Evolutionary conservation across 2,329 filamentous ascomycete species (phyloP).

Genomic region (Cladophialophora carrionii): DNA sequence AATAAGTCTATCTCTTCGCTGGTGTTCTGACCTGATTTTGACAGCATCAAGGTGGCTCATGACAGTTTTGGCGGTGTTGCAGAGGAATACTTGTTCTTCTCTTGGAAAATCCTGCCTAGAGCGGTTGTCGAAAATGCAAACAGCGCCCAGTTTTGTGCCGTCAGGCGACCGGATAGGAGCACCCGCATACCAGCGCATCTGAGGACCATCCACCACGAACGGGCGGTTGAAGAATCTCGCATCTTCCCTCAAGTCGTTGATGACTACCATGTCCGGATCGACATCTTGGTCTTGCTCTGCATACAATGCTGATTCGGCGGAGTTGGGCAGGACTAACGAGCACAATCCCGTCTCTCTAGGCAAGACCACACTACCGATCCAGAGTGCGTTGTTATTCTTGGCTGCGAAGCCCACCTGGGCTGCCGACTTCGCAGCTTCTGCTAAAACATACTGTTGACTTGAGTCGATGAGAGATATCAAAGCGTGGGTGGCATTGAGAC

Average conservation of each 20-base stretch:
- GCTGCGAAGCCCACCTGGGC: slow-evolving; percentile 13
- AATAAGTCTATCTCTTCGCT: slow-evolving; percentile 58
- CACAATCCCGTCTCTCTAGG: slow-evolving; percentile 39
- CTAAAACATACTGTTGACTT: slow-evolving; percentile 40
- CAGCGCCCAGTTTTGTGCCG: slow-evolving; percentile 61
- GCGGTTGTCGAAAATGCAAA: slow-evolving; percentile 46
- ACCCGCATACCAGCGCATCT: slow-evolving; percentile 57
- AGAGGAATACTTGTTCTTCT: slow-evolving; percentile 57
- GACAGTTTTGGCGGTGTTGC: slow-evolving; percentile 58
- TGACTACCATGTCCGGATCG: slow-evolving; percentile 30
- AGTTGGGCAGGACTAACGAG: slow-evolving; percentile 29
- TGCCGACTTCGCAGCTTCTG: slow-evolving; percentile 39
- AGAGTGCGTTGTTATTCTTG: slow-evolving; percentile 35
- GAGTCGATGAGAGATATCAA: slow-evolving; percentile 42
- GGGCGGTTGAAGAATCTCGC: slow-evolving; percentile 38
- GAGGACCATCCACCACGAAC: slow-evolving; percentile 43
- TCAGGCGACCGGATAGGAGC: slow-evolving; percentile 63
- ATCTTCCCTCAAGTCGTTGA: slow-evolving; percentile 47
- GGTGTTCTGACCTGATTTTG: slow-evolving; percentile 56
- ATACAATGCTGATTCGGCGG: neutral
- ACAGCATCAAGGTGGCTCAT: slow-evolving; percentile 65
- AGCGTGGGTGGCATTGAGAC: slow-evolving; percentile 37
- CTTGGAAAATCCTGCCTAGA: slow-evolving; percentile 55
- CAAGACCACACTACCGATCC: slow-evolving; percentile 40
- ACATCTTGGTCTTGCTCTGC: neutral